phyloP scores from a whole-genome alignment of 176 grass and related monocot species.

The Phoenix roebelenii region DNA sequence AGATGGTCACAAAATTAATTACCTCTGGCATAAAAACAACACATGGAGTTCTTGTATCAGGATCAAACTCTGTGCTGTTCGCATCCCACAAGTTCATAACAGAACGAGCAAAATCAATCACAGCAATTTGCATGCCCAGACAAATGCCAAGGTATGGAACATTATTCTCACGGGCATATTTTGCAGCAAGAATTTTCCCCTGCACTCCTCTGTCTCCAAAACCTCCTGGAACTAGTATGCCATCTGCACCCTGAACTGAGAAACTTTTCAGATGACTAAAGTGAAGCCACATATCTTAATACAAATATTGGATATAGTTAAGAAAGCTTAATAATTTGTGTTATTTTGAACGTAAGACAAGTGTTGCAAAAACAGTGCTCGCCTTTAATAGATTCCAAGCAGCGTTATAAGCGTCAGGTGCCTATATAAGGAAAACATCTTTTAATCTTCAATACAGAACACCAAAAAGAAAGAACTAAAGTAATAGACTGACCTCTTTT shows the following conservation, averaged over 20 bases:
- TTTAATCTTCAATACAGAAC: background rate
- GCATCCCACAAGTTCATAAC: slow-evolving; percentile 12
- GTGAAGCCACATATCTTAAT: background rate
- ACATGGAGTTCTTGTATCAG: slow-evolving; percentile 7
- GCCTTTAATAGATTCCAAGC: slow-evolving; percentile 14
- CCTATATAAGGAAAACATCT: slow-evolving; percentile 15
- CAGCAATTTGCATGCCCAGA: slow-evolving; percentile 20
- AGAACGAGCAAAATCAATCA: slow-evolving; percentile 17
- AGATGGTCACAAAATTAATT: slow-evolving; percentile 1
- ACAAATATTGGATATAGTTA: background rate
- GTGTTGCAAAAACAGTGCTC: background rate
- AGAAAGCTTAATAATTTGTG: background rate
- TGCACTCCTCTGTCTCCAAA: slow-evolving; percentile 18
- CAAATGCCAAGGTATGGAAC: slow-evolving; percentile 20
- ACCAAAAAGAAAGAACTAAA: background rate
- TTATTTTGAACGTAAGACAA: background rate
- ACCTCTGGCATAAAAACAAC: slow-evolving; percentile 54
- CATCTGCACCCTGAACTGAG: slow-evolving; percentile 13
- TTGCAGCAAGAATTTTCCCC: slow-evolving; percentile 19
- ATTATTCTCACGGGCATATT: slow-evolving; percentile 16
- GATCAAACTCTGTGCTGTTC: slow-evolving; percentile 20
- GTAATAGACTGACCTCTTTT: slow-evolving; percentile 46
- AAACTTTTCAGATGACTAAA: background rate
- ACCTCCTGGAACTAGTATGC: slow-evolving; percentile 16
- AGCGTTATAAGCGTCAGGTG: slow-evolving; percentile 1